These are phyloP conservation scores for Amaranthus palmeri DNA, from an alignment of 148 eudicot species.

Conservation along the genomic window DNA sequence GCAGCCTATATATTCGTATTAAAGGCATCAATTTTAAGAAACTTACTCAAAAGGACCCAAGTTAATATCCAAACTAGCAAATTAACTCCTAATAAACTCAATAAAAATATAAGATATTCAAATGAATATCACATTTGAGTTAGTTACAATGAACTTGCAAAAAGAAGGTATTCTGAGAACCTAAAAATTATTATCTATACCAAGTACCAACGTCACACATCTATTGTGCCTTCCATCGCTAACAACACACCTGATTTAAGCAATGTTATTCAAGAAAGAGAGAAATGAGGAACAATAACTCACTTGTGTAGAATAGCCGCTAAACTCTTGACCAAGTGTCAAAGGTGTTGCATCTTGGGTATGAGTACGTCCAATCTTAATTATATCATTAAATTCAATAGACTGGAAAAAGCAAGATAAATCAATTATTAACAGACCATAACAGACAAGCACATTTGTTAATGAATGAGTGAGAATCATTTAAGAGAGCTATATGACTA, in stretches of 20 bases:
- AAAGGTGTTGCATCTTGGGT: constrained; percentile 99
- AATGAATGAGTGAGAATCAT: not conserved
- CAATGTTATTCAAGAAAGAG: not conserved
- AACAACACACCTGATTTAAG: not conserved
- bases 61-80: not conserved
- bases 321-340: constrained; percentile 98
- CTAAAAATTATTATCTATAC: not conserved
- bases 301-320: constrained; percentile 96
- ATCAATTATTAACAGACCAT: constrained; percentile 5
- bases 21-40: not conserved
- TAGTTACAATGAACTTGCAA: not conserved
- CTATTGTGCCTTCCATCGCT: not conserved
- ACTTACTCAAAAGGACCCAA: too few species aligned
- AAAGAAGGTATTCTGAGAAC: not conserved
- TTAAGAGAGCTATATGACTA: not conserved
- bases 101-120: not conserved
- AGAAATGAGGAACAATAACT: constrained; percentile 16
- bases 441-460: not conserved
- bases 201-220: not conserved
- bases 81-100: not conserved
- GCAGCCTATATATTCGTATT: not conserved
- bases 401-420: constrained; percentile 37
- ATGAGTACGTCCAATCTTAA: constrained; percentile 97
- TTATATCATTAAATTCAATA: constrained; percentile 76
- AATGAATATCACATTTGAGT: not conserved